Evolutionary conservation across 495 filamentous ascomycete genomes (phyloP), one percentile per base, ranked within the genome.

Genomic region (Penicillium cinerascens): DNA sequence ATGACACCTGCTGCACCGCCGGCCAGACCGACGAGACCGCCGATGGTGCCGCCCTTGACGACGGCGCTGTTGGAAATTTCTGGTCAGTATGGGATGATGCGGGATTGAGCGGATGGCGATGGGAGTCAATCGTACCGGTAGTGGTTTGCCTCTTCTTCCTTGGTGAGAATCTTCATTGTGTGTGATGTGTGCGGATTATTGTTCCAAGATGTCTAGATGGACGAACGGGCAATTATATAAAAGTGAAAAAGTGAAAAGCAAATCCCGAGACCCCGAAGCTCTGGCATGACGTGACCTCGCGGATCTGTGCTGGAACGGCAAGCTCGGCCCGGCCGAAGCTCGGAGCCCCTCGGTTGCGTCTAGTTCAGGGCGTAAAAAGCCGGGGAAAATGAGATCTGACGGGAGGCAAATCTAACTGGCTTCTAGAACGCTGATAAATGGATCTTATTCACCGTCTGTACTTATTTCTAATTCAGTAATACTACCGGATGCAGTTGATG

Each of bases 161-260:
- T 91, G 45, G 88, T 92, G 65, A 97, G 80, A 60, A 97, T 73
- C 84, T 97, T 97, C 92, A 97, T 97, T 38, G 47, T 80, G 64
- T 27, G 51, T 21, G 36, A 47, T 40, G 33, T 47, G 44, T 47
- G 51, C 59, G 29, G 40, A 10, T 20, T 55, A 49, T 38, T 25
- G 45, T 42, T 16, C 25, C 41, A 21, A 1, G 16, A 42, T 35
- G 11, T 29, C 11, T 18, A 27, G 23, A 41, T 22, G 21, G 27
- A 53, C 21, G 39, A 42, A 43, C 37, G 18, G 44, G 44, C 3
- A 20, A 38, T 44, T 60, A 49, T 65, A 51, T 29, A 42, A 55
- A 44, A 39, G 35, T 38, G 33, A 37, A 40, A 48, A 16, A 9
- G 7, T 1, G 26, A 40, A 48, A 46, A 63, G 59, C 67, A 71